Conservation (phyloP, 306 rosid species). For the Acacia confusa region DNA sequence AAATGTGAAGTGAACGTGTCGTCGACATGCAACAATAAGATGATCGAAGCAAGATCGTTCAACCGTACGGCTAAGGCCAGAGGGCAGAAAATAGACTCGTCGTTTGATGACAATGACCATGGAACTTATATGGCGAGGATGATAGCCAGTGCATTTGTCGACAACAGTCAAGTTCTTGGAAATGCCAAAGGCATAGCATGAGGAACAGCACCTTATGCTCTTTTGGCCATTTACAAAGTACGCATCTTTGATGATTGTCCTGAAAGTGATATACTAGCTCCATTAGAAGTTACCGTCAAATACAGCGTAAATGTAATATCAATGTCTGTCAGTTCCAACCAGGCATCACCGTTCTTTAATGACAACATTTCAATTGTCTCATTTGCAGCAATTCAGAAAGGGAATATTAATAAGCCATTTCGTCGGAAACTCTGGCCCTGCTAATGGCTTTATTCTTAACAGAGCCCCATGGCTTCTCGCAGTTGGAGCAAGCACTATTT, state of each 20-base stretch:
- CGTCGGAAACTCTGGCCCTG: slow-evolving; percentile 69
- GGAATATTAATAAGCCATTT: slow-evolving; percentile 72
- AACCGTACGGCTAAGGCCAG: slow-evolving; percentile 20
- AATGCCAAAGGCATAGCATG: slow-evolving; percentile 71
- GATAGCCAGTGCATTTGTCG: slow-evolving; percentile 48
- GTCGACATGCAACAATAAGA: slow-evolving; percentile 61
- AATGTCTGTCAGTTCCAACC: slow-evolving; percentile 48
- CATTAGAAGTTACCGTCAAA: slow-evolving; percentile 49
- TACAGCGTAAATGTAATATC: slow-evolving; percentile 72
- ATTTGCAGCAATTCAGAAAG: slow-evolving; percentile 64
- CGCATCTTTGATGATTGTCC: slow-evolving; percentile 39
- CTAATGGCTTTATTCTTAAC: slow-evolving; percentile 37
- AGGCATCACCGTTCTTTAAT: slow-evolving; percentile 44
- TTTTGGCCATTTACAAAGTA: slow-evolving; percentile 60
- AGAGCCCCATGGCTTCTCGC: slow-evolving; percentile 81
- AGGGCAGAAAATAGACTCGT: slow-evolving; percentile 24
- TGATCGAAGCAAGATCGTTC: slow-evolving; percentile 68
- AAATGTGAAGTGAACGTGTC: slow-evolving; percentile 49
- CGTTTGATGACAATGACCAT: slow-evolving; percentile 47
- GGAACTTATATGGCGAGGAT: slow-evolving; percentile 56
- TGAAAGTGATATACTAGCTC: slow-evolving; percentile 45
- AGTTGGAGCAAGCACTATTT: slow-evolving; percentile 63
- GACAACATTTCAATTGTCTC: slow-evolving; percentile 62
- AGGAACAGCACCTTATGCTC: slow-evolving; percentile 77
- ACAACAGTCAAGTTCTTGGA: slow-evolving; percentile 48